Conservation (phyloP, 148 eudicot species). For the Rheum nobile region DNA sequence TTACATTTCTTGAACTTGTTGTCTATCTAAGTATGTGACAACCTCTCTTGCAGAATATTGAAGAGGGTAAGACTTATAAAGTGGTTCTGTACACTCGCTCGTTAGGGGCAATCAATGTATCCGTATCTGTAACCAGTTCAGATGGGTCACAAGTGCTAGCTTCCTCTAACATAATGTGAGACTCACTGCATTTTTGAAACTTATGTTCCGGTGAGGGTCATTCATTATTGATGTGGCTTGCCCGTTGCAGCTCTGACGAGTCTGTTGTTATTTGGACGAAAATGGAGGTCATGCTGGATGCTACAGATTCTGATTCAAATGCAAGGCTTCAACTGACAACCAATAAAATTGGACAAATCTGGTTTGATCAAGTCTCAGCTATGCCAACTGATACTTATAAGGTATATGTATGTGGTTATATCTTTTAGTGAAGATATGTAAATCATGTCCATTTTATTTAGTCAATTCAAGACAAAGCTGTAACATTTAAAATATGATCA, state of each 20-base stretch:
- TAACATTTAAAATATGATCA: neutral
- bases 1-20: neutral
- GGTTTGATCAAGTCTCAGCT: slow-evolving; percentile 92
- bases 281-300: slow-evolving; percentile 34
- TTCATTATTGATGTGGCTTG: neutral
- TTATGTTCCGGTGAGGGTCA: neutral
- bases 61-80: slow-evolving; percentile 22
- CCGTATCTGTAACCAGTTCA: slow-evolving; percentile 17
- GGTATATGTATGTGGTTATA: slow-evolving; percentile 28
- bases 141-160: slow-evolving; percentile 23
- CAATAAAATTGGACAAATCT: slow-evolving; percentile 38
- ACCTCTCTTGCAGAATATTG: slow-evolving; percentile 22
- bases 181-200: neutral
- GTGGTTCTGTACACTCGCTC: slow-evolving; percentile 19
- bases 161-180: slow-evolving; percentile 17
- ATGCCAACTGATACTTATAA: slow-evolving; percentile 75
- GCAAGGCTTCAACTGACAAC: slow-evolving; percentile 71
- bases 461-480: neutral
- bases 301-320: slow-evolving; percentile 34
- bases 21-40: neutral
- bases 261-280: slow-evolving; percentile 53
- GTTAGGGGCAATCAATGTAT: slow-evolving; percentile 12
- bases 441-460: no score
- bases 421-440: neutral
- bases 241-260: slow-evolving; percentile 25